Conservation (phyloP, 2,329 filamentous ascomycete genomes). For the Bipolaris victoriae region DNA sequence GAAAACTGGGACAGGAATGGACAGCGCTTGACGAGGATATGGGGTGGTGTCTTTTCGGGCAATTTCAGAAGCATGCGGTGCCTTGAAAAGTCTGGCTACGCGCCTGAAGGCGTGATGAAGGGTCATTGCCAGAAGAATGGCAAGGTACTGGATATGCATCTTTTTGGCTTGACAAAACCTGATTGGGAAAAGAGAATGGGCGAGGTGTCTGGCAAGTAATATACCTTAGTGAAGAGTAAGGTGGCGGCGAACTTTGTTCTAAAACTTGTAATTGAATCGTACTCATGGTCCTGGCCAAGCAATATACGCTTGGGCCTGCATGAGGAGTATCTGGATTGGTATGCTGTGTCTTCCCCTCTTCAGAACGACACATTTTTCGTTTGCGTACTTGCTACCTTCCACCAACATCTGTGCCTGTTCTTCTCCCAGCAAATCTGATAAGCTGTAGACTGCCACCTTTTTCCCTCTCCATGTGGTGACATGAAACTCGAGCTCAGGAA, state of each 20-base stretch:
- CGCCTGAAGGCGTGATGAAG: slow-evolving; percentile 45
- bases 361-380: slow-evolving; percentile 36
- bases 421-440: slow-evolving; percentile 43
- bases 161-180: slow-evolving; percentile 45
- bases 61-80: slow-evolving; percentile 47
- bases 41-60: slow-evolving; percentile 33
- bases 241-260: background rate
- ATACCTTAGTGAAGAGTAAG: background rate
- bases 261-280: background rate
- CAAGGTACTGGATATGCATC: slow-evolving; percentile 36
- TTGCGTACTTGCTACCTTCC: slow-evolving; percentile 28
- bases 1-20: slow-evolving; percentile 28
- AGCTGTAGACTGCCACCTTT: slow-evolving; percentile 44
- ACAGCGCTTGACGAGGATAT: slow-evolving; percentile 38
- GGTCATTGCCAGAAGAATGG: slow-evolving; percentile 47
- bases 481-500: slow-evolving; percentile 39
- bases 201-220: slow-evolving; percentile 1
- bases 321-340: slow-evolving; percentile 37
- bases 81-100: slow-evolving; percentile 50
- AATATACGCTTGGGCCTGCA: slow-evolving; percentile 42
- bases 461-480: slow-evolving; percentile 39
- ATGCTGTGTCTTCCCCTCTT: slow-evolving; percentile 39
- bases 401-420: slow-evolving; percentile 35
- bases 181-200: slow-evolving; percentile 34
- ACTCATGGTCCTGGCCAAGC: slow-evolving; percentile 30